These are phyloP conservation scores for Gelatoporia subvermispora DNA, from an alignment of 768 basidiomycete species.

Conservation along the genomic window DNA sequence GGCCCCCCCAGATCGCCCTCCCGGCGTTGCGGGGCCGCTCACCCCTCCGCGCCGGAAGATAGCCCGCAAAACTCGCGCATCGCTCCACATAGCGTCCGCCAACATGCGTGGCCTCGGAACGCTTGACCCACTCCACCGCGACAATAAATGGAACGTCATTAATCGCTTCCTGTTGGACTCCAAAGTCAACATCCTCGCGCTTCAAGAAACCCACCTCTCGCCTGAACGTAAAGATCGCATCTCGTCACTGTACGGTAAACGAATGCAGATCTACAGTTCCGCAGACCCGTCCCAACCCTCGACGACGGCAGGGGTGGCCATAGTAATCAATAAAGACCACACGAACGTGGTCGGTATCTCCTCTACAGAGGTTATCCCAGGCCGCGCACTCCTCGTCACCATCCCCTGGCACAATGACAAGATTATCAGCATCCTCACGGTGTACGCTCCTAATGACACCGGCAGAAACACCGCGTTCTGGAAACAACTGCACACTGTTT, in stretches of 20 bases:
- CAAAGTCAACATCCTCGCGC: slow-evolving; percentile 7
- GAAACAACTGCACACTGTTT: slow-evolving; percentile 10
- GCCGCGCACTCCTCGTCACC: slow-evolving; percentile 2
- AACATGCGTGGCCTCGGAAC: not conserved
- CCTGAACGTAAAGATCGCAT: not conserved
- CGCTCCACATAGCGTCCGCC: not conserved
- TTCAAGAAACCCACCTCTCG: slow-evolving; percentile 14
- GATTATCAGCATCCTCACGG: slow-evolving; percentile 22
- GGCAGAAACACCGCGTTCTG: slow-evolving; percentile 28
- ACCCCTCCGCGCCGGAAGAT: not conserved
- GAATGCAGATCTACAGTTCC: not conserved
- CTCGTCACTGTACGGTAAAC: not conserved
- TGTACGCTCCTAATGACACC: slow-evolving; percentile 33
- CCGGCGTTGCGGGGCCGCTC: not conserved
- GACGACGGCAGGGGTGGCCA: not conserved
- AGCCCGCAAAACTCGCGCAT: not conserved
- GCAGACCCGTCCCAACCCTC: not conserved
- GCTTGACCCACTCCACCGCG: no score
- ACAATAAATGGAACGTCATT: slow-evolving; percentile 11
- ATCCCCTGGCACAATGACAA: not conserved
- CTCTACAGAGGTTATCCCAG: not conserved
- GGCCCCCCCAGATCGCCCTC: no score
- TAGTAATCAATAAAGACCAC: not conserved
- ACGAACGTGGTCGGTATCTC: slow-evolving; percentile 1
- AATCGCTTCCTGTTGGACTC: slow-evolving; percentile 8